Evolutionary conservation across 73 alveolate species (phyloP).

Genomic region (Paramecium biaurelia): DNA sequence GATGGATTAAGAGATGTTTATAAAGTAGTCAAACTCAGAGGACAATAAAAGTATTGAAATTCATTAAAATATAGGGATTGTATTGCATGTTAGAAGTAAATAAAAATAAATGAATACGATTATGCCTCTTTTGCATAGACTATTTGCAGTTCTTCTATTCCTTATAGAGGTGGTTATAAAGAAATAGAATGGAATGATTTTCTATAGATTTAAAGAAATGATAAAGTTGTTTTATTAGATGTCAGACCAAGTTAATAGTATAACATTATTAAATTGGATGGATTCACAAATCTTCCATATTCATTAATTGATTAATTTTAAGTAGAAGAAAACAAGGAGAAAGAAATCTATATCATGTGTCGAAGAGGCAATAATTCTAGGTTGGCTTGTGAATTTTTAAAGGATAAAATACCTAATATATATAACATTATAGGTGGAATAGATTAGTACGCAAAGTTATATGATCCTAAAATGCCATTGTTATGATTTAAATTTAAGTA

Average conservation of each 20-base stretch:
- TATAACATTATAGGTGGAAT: conserved; percentile 57
- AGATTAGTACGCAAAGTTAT: conserved; percentile 36
- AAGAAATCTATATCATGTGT: conserved; percentile 70
- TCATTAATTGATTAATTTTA: conserved; percentile 38
- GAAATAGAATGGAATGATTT: conserved; percentile 45
- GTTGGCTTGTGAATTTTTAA: conserved; percentile 62
- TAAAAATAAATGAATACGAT: conserved; percentile 47
- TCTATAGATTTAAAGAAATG: conserved; percentile 45
- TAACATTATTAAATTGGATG: conserved; percentile 71
- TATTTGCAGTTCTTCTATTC: not conserved
- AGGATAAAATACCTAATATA: not conserved
- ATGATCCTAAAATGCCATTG: conserved; percentile 50
- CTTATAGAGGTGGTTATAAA: not conserved
- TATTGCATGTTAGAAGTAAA: not conserved
- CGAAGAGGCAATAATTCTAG: conserved; percentile 77
- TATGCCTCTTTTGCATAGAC: conserved; percentile 23
- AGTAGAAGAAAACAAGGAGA: not conserved
- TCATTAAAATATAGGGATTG: not conserved
- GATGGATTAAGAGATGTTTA: conserved; percentile 83
- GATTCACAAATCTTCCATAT: conserved; percentile 67
- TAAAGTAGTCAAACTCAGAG: conserved; percentile 84
- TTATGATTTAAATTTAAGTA: not conserved
- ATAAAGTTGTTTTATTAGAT: conserved; percentile 66
- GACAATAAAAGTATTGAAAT: conserved; percentile 39
- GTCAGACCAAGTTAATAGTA: conserved; percentile 72